Percentiles rank a stretch among this genome's conserved stretches.
phyloP scores from a whole-genome alignment of 1,284 basidiomycete species.

The Rhodotorula sp. region DNA sequence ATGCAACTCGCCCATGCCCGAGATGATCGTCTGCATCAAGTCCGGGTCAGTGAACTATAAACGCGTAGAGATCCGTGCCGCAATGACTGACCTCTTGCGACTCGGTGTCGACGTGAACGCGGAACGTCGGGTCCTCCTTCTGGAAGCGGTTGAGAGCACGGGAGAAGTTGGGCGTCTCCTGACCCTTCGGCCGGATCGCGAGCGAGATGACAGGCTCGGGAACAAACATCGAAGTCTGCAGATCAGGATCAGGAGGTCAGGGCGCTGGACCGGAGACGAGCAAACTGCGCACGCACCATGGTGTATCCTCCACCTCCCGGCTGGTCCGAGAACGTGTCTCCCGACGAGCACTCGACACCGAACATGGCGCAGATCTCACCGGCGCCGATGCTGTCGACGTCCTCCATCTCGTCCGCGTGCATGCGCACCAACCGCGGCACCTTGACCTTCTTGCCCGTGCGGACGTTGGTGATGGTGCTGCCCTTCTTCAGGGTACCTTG shows the following conservation, averaged over 20 bases:
- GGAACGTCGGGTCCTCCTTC: slow-evolving; percentile 99
- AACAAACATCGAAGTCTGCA: slow-evolving; percentile 93
- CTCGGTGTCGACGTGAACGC: slow-evolving; percentile 90
- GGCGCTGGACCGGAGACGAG: no score
- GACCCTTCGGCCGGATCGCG: slow-evolving; percentile 84
- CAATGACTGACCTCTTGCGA: slow-evolving; percentile 72
- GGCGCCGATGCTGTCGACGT: slow-evolving; percentile 90
- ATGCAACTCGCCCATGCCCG: slow-evolving; percentile 98
- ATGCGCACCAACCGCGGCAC: slow-evolving; percentile 95
- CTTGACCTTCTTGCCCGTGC: slow-evolving; percentile 97
- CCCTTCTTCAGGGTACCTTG: slow-evolving; percentile 88
- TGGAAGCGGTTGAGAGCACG: slow-evolving; percentile 96
- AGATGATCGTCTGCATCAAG: slow-evolving; percentile 83
- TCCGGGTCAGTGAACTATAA: neutral
- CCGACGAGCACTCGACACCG: slow-evolving; percentile 96
- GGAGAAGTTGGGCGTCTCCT: slow-evolving; percentile 93
- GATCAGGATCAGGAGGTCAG: neutral
- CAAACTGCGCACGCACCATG: slow-evolving; percentile 62
- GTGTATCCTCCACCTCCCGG: slow-evolving; percentile 73
- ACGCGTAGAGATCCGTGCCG: neutral
- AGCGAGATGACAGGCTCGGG: slow-evolving; percentile 98
- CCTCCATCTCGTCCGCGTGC: slow-evolving; percentile 99
- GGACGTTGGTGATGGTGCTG: slow-evolving; percentile 82
- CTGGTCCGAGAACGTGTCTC: slow-evolving; percentile 91
- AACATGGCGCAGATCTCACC: slow-evolving; percentile 99